A percentile compares a stretch with the other conserved stretches of the same genome.
phyloP scores from a whole-genome alignment of 805 yeast genomes.

The Lipomyces lipofer region DNA sequence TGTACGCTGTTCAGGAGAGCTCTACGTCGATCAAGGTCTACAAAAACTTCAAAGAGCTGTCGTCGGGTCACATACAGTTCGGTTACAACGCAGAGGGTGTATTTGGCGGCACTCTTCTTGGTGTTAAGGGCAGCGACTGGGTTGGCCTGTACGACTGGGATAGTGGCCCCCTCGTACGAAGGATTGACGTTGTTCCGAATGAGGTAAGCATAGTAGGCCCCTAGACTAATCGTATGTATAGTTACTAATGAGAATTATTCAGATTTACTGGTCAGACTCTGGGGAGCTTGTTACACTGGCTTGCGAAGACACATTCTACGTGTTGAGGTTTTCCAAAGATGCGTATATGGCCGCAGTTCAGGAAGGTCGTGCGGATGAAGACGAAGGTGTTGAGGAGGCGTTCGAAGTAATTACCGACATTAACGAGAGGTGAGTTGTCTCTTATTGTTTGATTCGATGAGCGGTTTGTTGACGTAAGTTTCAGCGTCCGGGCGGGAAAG shows the following conservation, averaged over 20 bases:
- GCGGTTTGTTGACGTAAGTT: not conserved
- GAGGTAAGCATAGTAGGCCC: conserved; percentile 45
- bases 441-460: not conserved
- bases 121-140: conserved; percentile 72
- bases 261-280: conserved; percentile 82
- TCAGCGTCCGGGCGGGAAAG: conserved; percentile 75
- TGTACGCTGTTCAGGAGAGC: conserved; percentile 79
- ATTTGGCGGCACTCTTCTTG: conserved; percentile 85
- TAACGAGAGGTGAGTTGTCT: conserved; percentile 53
- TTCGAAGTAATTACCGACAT: conserved; percentile 84
- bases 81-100: conserved; percentile 75
- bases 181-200: conserved; percentile 82
- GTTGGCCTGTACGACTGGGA: conserved; percentile 95
- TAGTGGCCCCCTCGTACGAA: conserved; percentile 74
- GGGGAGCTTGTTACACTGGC: conserved; percentile 84
- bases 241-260: not conserved
- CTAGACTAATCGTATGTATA: too few species aligned
- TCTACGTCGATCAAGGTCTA: conserved; percentile 64
- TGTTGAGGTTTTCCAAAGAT: conserved; percentile 71
- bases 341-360: conserved; percentile 62
- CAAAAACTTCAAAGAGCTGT: conserved; percentile 81
- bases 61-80: conserved; percentile 62
- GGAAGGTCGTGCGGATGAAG: conserved; percentile 60
- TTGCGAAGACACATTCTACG: conserved; percentile 70
- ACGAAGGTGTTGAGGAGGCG: conserved; percentile 85